phyloP scores from a whole-genome alignment of 2,329 filamentous ascomycete genomes.

The Stagonosporopsis rhizophila region DNA sequence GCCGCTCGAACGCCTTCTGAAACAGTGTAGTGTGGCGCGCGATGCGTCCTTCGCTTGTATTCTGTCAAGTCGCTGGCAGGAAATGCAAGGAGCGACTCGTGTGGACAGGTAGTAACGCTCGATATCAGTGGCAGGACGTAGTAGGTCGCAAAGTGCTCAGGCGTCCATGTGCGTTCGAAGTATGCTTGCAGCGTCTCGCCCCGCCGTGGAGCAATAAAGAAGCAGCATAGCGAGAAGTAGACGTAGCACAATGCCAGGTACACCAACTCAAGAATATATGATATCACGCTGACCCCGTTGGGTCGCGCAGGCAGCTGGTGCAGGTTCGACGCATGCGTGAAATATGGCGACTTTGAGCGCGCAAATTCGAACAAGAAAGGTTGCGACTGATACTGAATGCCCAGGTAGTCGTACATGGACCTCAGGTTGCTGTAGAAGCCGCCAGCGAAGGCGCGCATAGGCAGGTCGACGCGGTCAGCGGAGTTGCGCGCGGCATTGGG shows the following conservation, averaged over 20 bases:
- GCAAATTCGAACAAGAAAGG: slow-evolving; percentile 64
- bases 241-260: slow-evolving; percentile 59
- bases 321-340: slow-evolving; percentile 62
- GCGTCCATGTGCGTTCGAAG: slow-evolving; percentile 58
- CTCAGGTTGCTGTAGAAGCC: slow-evolving; percentile 64
- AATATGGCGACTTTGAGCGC: slow-evolving; percentile 50
- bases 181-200: slow-evolving; percentile 60
- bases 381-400: slow-evolving; percentile 58
- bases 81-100: slow-evolving; percentile 58
- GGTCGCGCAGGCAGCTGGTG: slow-evolving; percentile 58
- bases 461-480: slow-evolving; percentile 54
- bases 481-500: slow-evolving; percentile 32
- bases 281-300: slow-evolving; percentile 42
- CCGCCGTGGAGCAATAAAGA: slow-evolving; percentile 52
- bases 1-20: slow-evolving; percentile 59
- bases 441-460: slow-evolving; percentile 60
- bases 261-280: slow-evolving; percentile 54
- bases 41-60: slow-evolving; percentile 58
- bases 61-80: slow-evolving; percentile 61
- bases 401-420: slow-evolving; percentile 64
- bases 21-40: slow-evolving; percentile 61
- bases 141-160: slow-evolving; percentile 55
- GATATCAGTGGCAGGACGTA: slow-evolving; percentile 65
- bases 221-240: slow-evolving; percentile 63
- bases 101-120: slow-evolving; percentile 63